phyloP scores from a whole-genome alignment of 1,284 basidiomycete genomes.

The Heterobasidion irregulare region DNA sequence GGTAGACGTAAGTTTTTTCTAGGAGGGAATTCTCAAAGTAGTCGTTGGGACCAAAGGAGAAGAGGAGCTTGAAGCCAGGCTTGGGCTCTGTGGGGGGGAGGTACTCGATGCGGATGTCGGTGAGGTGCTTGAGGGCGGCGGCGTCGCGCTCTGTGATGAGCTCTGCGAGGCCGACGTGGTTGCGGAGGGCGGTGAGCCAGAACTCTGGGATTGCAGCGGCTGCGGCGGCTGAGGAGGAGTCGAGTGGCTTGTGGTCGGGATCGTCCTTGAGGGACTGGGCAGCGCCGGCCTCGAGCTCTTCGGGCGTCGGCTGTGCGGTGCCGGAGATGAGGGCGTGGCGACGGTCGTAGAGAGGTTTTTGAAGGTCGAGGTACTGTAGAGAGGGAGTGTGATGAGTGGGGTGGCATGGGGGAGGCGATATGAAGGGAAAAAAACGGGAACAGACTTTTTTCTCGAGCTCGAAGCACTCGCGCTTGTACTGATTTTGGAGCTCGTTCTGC shows the following conservation, averaged over 20 bases:
- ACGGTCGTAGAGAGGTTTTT: constrained; percentile 85
- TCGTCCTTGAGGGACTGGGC: constrained; percentile 61
- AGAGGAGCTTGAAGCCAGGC: constrained; percentile 88
- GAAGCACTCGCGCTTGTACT: constrained; percentile 95
- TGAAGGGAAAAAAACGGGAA: constrained; percentile 2
- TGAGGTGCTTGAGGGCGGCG: constrained; percentile 62
- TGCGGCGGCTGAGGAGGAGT: constrained; percentile 24
- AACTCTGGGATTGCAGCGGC: constrained; percentile 84
- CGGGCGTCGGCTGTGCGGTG: constrained; percentile 62
- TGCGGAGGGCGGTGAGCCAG: constrained; percentile 95
- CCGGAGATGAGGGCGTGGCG: constrained; percentile 82
- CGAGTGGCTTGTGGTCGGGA: constrained; percentile 52
- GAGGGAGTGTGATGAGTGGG: constrained; percentile 2
- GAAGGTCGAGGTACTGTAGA: constrained; percentile 73
- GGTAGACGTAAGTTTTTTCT: constrained; percentile 94
- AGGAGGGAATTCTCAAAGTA: constrained; percentile 83
- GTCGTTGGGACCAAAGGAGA: constrained; percentile 79
- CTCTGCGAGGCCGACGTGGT: constrained; percentile 82
- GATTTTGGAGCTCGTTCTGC: constrained; percentile 88
- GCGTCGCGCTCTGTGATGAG: constrained; percentile 93
- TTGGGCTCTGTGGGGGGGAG: constrained; percentile 52
- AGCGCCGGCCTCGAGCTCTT: constrained; percentile 82
- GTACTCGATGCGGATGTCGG: constrained; percentile 64
- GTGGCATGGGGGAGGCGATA: neutral
- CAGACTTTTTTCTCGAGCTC: constrained; percentile 94